Evolutionary conservation across 1,284 basidiomycete genomes (phyloP), one percentile per base, ranked within the genome.

Genomic region (Tremellales sp.): DNA sequence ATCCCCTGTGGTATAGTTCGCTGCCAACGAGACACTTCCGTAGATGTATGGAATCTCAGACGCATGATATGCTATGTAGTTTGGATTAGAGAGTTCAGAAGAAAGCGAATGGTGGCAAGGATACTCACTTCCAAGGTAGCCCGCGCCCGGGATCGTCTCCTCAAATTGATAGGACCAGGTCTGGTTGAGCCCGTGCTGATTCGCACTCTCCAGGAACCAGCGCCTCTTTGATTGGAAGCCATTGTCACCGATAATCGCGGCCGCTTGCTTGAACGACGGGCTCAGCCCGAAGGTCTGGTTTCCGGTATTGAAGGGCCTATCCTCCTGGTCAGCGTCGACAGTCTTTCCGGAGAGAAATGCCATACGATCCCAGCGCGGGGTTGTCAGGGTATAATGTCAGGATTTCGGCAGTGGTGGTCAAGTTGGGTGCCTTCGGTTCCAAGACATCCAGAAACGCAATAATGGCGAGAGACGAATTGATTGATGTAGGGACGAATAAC

Each of bases 151-250:
- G 2, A 61, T 8, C 22, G 7, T 39, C 26, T 59, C 59, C 40
- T 58, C 54, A 32, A 68, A 66, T 18, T 54, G 50, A 48, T 68
- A 68, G 4, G 60, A 53, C 66, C 66, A 68, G 3, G 60, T 64
- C 34, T 59, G 32, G 35, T 47, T 49, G 6, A 54, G 37, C 14
- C 60, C 60, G 16, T 58, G 35, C 25, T 44, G 18, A 39, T 57
- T 62, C 18, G 60, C 56, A 29, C 60, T 43, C 25, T 57, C 50
- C 10, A 67, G 44, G 37, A 66, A 59, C 45, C 50, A 56, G 41
- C 68, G 50, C 18, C 66, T 46, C 9, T 53, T 52, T 0, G 68
- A 54, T 42, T 64, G 57, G 59, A 70, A 68, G 1, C 40, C 35
- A 0, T 50, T 58, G 38, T 70, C 68, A 4, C 60, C 61, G 27